Conservation (phyloP, 495 filamentous ascomycete species). For the Talaromyces ruber region DNA sequence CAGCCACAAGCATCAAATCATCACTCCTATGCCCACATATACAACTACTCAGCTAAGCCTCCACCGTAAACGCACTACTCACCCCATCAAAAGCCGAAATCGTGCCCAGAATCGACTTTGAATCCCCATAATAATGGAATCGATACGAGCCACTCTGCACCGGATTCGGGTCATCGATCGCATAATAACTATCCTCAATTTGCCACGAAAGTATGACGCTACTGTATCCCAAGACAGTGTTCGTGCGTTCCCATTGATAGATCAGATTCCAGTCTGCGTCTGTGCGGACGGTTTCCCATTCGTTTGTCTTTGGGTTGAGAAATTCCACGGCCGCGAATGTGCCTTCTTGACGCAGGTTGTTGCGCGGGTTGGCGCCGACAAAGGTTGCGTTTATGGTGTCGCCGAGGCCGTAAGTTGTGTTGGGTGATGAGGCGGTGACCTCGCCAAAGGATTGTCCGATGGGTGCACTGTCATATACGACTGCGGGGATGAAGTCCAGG, state of each 20-base stretch:
- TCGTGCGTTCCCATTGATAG: constrained; percentile 74
- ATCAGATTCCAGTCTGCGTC: constrained; percentile 75
- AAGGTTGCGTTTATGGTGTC: constrained; percentile 57
- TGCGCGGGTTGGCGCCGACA: constrained; percentile 84
- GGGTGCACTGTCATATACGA: constrained; percentile 65
- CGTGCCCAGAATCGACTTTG: constrained; percentile 58
- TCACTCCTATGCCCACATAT: not conserved
- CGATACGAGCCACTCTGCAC: constrained; percentile 61
- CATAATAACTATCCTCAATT: constrained; percentile 48
- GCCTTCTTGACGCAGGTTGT: constrained; percentile 69
- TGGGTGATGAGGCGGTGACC: constrained; percentile 49
- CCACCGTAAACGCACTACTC: constrained; percentile 55
- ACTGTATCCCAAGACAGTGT: constrained; percentile 62
- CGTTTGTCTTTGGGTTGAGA: constrained; percentile 33
- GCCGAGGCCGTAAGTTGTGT: constrained; percentile 44
- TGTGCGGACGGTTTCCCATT: constrained; percentile 60
- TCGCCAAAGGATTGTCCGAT: constrained; percentile 72
- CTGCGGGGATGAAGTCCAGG: constrained; percentile 71
- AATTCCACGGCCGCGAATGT: constrained; percentile 77
- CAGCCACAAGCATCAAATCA: not conserved
- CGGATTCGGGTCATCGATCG: constrained; percentile 23
- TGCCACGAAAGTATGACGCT: constrained; percentile 78
- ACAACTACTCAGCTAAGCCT: not conserved
- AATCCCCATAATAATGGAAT: constrained; percentile 78
- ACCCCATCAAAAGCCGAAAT: constrained; percentile 70